phyloP scores from a whole-genome alignment of 2,329 filamentous ascomycete species.

The Colletotrichum sojae region DNA sequence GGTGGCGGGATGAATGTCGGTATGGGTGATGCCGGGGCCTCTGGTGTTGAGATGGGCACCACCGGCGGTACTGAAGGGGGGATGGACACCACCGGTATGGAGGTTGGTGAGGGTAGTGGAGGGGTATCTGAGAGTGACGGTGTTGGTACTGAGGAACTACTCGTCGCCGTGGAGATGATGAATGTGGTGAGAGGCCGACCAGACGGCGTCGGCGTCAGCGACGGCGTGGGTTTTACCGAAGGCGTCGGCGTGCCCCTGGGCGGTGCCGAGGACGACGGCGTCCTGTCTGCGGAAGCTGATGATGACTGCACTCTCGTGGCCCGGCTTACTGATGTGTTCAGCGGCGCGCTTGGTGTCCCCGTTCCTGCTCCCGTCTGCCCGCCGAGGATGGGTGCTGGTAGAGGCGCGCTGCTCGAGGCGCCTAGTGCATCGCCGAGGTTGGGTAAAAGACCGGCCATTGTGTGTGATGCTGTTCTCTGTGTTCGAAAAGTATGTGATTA shows the following conservation, averaged over 20 bases:
- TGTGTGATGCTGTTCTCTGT: neutral
- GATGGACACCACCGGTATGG: conserved; percentile 5
- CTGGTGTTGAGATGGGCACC: conserved; percentile 13
- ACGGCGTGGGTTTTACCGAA: neutral
- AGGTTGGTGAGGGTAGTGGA: conserved; percentile 20
- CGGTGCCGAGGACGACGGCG: conserved; percentile 12
- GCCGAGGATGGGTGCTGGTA: conserved; percentile 20
- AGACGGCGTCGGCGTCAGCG: conserved; percentile 8
- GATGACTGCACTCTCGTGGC: conserved; percentile 11
- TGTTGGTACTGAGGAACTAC: conserved; percentile 6
- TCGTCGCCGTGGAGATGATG: conserved; percentile 29
- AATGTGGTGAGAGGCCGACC: conserved; percentile 27
- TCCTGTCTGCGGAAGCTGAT: neutral
- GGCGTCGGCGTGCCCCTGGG: conserved; percentile 1
- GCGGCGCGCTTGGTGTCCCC: conserved; percentile 15
- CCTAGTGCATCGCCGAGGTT: conserved; percentile 1
- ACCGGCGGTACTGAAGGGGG: neutral
- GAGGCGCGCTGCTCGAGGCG: conserved; percentile 2
- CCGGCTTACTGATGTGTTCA: conserved; percentile 15
- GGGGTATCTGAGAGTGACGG: conserved; percentile 25
- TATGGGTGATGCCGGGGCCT: conserved; percentile 3
- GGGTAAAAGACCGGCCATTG: conserved; percentile 34
- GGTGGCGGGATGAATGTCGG: neutral
- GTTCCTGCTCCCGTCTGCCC: conserved; percentile 9
- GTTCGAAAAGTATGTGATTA: neutral